Evolutionary conservation across 768 basidiomycete genomes (phyloP), one percentile per base, ranked within the genome.

Genomic region (Mycena floridula): DNA sequence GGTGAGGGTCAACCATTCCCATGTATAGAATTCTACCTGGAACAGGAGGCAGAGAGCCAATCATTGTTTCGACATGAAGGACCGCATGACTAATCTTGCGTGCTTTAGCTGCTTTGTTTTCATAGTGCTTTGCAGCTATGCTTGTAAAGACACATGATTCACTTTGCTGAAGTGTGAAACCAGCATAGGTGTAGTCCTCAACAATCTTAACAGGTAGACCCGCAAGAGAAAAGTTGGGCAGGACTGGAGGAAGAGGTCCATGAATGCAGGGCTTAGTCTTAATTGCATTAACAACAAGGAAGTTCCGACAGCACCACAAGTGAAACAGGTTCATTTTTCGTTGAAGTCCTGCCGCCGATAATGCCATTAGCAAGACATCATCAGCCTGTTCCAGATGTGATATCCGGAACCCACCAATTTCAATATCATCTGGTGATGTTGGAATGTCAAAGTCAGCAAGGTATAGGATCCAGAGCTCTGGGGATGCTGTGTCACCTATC

Each of bases 401-500:
- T 12, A 59, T 50, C 4, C 26, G 4, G 1, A 27, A 6, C 0
- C 47, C 49, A 15, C 35, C 43, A 9, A 62, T 43, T 3, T 25
- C 13, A 12, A 59, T 28, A 43, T 60, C 6, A 42, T 56, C 46
- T 39, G 25, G 9, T 45, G 48, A 21, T 5, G 38, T 13, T 12
- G 12, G 16, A 8, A 59, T 36, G n/a, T 25, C 28, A 7, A 58
- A 28, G 44, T 57, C 59, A 0, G 54, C 48, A 27, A 61, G 45
- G 46, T 54, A 58, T 6, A 60, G 27, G 35, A 48, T 59, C 56
- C 58, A 62, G 12, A 62, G 51, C 3, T 48, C 46, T 2, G 59
- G 61, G 3, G 59, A 62, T 1, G 50, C 49, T 9, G 58, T 50
- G 47, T 62, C 59, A 2, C 60, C 59, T 3, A 51, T 60, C 11